Percentiles rank a stretch among this genome's conserved stretches.
phyloP scores from a whole-genome alignment of 1,284 basidiomycete genomes.

The Naganishia cerealis region DNA sequence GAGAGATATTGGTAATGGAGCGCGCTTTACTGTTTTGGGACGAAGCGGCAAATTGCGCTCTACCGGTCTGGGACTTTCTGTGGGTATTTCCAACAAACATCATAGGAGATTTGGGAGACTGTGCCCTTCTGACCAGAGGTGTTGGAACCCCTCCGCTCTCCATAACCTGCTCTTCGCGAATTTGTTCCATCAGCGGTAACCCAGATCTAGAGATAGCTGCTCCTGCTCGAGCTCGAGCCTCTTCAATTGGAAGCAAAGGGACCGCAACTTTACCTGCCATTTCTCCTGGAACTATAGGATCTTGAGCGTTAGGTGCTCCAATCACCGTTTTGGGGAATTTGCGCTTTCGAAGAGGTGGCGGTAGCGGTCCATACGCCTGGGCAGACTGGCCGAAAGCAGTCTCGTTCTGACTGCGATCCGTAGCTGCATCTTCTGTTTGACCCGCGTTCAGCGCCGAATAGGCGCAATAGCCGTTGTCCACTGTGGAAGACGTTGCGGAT shows the following conservation, averaged over 20 bases:
- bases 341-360: slow-evolving; percentile 15
- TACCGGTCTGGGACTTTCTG: neutral
- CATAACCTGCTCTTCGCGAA: neutral
- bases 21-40: too few species aligned
- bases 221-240: slow-evolving; percentile 20
- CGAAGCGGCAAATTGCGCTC: too few species aligned
- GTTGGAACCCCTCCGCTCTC: neutral
- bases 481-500: slow-evolving; percentile 6
- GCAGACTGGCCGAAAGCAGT: neutral
- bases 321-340: slow-evolving; percentile 4
- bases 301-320: slow-evolving; percentile 3
- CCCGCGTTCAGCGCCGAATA: neutral
- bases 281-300: slow-evolving; percentile 7
- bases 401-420: neutral
- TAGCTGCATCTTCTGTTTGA: neutral
- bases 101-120: neutral
- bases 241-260: slow-evolving; percentile 11
- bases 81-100: neutral
- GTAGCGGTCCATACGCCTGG: neutral
- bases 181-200: neutral
- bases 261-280: neutral
- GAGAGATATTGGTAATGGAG: too few species aligned
- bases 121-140: neutral
- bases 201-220: slow-evolving; percentile 3
- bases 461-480: slow-evolving; percentile 3